These are phyloP conservation scores for Ascochyta fabae DNA, from an alignment of 2,329 filamentous ascomycete genomes.

Conservation along the genomic window DNA sequence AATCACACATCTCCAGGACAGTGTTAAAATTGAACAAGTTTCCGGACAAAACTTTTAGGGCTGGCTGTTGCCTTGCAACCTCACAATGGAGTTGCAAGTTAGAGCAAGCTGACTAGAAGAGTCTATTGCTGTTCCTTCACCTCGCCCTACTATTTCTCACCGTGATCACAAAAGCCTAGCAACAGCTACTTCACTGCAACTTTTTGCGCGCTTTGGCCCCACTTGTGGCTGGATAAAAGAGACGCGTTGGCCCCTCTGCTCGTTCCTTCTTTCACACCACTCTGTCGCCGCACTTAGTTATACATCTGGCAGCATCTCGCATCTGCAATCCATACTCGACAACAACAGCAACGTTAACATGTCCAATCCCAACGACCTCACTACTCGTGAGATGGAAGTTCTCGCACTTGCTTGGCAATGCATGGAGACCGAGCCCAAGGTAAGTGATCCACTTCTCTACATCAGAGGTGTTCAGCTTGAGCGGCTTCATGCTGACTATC, in stretches of 20 bases:
- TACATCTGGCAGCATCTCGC: background rate
- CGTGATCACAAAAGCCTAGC: background rate
- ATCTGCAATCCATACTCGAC: background rate
- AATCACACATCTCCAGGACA: background rate
- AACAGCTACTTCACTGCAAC: slow-evolving; percentile 4
- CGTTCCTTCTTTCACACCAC: background rate
- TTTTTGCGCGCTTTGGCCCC: background rate
- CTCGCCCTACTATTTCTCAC: slow-evolving; percentile 16
- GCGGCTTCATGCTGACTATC: background rate
- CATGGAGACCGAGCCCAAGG: slow-evolving; percentile 43
- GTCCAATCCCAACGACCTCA: slow-evolving; percentile 19
- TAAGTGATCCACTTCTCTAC: slow-evolving; percentile 9
- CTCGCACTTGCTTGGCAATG: slow-evolving; percentile 46
- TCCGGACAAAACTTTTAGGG: background rate
- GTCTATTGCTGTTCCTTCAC: slow-evolving; percentile 3
- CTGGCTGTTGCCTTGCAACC: background rate
- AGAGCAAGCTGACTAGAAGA: slow-evolving; percentile 6
- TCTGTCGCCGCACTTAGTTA: background rate
- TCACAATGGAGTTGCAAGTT: background rate
- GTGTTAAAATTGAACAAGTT: background rate
- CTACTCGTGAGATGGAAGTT: slow-evolving; percentile 38
- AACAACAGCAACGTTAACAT: background rate
- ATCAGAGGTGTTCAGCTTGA: background rate
- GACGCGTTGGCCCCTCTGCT: background rate
- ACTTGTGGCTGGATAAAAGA: background rate